A percentile compares a stretch with the other conserved stretches of the same genome.
Evolutionary conservation across 2,329 filamentous ascomycete genomes (phyloP).

Genomic region (Claviceps africana): DNA sequence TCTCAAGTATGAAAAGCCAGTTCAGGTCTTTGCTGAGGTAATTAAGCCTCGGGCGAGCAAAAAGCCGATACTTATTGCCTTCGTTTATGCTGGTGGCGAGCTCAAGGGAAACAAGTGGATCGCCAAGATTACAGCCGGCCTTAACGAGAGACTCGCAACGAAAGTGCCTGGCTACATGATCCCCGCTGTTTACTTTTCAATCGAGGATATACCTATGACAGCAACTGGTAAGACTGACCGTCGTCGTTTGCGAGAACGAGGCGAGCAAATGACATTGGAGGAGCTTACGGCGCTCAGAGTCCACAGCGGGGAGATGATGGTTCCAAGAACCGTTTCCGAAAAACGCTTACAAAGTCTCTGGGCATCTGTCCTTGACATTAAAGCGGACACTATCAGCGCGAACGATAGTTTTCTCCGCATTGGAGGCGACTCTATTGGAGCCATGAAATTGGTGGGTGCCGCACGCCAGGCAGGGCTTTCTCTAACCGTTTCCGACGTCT

Average conservation of each 20-base stretch:
- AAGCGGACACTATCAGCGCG: constrained; percentile 5
- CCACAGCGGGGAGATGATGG: neutral
- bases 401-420: constrained; percentile 8
- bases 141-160: constrained; percentile 7
- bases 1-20: neutral
- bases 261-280: neutral
- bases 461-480: neutral
- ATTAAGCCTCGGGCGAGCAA: neutral
- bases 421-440: constrained; percentile 23
- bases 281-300: neutral
- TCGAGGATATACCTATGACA: constrained; percentile 6
- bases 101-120: neutral
- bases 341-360: constrained; percentile 6
- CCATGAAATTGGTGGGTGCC: constrained; percentile 5
- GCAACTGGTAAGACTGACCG: constrained; percentile 9
- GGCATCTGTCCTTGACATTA: constrained; percentile 7
- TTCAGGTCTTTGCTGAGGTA: constrained; percentile 1
- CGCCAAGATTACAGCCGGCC: neutral
- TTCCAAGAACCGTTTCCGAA: neutral
- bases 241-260: constrained; percentile 3
- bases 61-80: neutral
- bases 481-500: constrained; percentile 11
- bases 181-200: constrained; percentile 10
- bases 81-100: neutral
- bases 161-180: constrained; percentile 7